Base-by-base conservation (phyloP, 306 rosid species). In the Ormosia semicastrata region DNA sequence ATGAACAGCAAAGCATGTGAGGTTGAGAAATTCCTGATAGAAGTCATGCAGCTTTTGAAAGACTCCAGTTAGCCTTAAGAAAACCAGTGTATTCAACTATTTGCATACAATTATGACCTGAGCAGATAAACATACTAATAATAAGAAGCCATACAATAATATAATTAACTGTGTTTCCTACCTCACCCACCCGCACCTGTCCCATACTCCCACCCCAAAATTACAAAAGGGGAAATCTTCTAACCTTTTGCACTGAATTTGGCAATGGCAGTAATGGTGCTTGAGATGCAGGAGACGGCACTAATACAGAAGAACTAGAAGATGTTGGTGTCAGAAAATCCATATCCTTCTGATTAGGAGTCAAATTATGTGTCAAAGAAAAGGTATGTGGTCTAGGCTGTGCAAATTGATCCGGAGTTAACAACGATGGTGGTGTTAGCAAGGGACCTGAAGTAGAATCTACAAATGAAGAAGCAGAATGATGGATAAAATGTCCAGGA, bases 211-310 rank as follows among this genome's bases (percentile, higher is more conserved):
- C 13, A 41, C 33, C 63, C 32, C 13, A 3, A 57, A 69, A 64
- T 10, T 63, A 47, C 7, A 41, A 40, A 71, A 8, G 3, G 7
- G 71, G 34, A 50, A 46, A 40, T 46, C 64, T 59, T 72, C 87
- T 77, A 46, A 91, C 95, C 92, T 91, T 85, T 76, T 63, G 90
- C 65, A 83, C 29, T 8, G 85, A 73, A 67, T 65, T 80, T 7
- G 92, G 95, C 77, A 81, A 81, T 10, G 91, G 92, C n/a, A 91
- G 87, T 44, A 88, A 53, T 57, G 94, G 86, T 77, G 85, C 84
- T 85, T 78, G 89, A 82, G 84, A 74, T 12, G 66, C 73, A 57
- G 80, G 82, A 81, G 76, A 41, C 34, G 91, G 85, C 71, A 85
- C 58, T 36, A 63, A 50, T 29, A 82, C 76, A 12, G 86, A 67